These are phyloP conservation scores for Neofusicoccum sp. DNA, from an alignment of 2,329 filamentous ascomycete genomes.

Conservation along the genomic window DNA sequence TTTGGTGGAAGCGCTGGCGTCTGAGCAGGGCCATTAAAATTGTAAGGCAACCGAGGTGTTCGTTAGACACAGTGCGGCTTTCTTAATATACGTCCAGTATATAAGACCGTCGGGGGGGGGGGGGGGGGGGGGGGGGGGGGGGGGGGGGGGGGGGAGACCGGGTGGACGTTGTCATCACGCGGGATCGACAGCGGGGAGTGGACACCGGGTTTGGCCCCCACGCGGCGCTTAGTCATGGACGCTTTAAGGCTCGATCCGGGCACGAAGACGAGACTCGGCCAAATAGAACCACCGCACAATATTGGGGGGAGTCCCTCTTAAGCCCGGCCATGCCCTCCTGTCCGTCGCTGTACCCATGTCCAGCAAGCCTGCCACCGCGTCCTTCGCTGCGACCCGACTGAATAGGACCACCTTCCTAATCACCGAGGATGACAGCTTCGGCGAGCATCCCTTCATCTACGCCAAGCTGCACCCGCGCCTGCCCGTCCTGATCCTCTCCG, in stretches of 20 bases:
- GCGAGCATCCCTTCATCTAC: conserved; percentile 51
- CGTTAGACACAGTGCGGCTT: too few species aligned
- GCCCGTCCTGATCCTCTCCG: conserved; percentile 43
- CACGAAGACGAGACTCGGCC: conserved; percentile 12
- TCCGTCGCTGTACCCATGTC: conserved; percentile 1
- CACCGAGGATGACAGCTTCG: conserved; percentile 47
- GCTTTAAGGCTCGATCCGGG: conserved; percentile 1
- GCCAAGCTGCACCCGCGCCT: conserved; percentile 42
- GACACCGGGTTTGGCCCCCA: too few species aligned
- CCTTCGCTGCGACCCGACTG: conserved; percentile 41
- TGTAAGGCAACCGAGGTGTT: too few species aligned
- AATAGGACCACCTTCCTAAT: conserved; percentile 50
- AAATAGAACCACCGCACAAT: conserved; percentile 14
- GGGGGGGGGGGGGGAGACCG: too few species aligned
- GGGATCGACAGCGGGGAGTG: too few species aligned
- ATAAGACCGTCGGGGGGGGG: too few species aligned
- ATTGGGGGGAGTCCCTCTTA: background rate
- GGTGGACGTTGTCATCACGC: too few species aligned
- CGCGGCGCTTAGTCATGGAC: background rate
- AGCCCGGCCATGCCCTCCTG: background rate
- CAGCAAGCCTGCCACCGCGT: conserved; percentile 17
- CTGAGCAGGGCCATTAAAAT: too few species aligned
- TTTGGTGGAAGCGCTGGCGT: too few species aligned
- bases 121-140: too few species aligned
- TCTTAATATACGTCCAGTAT: too few species aligned